Percentiles rank a stretch among this genome's conserved stretches.
Conservation (phyloP, 2,329 filamentous ascomycete genomes). For the Neofusicoccum kwambonambiense region DNA sequence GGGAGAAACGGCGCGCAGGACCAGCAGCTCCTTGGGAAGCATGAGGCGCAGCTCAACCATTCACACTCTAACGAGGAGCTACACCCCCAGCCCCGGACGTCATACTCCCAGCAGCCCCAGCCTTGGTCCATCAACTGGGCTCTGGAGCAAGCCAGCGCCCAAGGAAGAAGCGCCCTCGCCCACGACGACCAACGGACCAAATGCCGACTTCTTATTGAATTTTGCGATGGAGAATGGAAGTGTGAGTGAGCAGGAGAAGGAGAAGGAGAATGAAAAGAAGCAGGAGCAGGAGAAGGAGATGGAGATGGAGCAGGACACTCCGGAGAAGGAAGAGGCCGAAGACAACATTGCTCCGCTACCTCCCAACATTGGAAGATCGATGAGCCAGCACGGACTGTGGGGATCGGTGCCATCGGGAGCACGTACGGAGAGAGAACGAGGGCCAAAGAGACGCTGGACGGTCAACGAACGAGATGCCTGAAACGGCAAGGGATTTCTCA, state of each 20-base stretch:
- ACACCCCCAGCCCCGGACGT: constrained; percentile 23
- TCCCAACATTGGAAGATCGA: constrained; percentile 22
- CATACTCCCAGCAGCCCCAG: constrained; percentile 25
- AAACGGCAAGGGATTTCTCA: neutral
- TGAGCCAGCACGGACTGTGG: constrained; percentile 42
- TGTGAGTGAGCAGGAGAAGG: constrained; percentile 21
- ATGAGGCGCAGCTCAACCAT: constrained; percentile 38
- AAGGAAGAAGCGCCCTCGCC: constrained; percentile 23
- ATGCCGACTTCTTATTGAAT: constrained; percentile 35
- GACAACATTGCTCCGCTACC: constrained; percentile 33
- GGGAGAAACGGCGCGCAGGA: constrained; percentile 29
- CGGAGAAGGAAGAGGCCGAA: constrained; percentile 31
- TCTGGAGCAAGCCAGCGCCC: constrained; percentile 40
- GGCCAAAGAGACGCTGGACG: constrained; percentile 46
- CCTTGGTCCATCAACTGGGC: constrained; percentile 27
- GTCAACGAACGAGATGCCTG: constrained; percentile 23
- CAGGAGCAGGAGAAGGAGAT: constrained; percentile 27
- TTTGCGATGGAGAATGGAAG: constrained; percentile 25
- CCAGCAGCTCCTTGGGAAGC: constrained; percentile 40
- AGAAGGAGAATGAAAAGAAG: constrained; percentile 22
- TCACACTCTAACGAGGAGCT: constrained; percentile 25
- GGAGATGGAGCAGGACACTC: constrained; percentile 28
- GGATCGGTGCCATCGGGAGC: constrained; percentile 35
- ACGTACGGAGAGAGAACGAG: constrained; percentile 36
- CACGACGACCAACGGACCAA: constrained; percentile 27